Evolutionary conservation across 805 yeast species (phyloP).

Genomic region (Kodamaea fukazawae): DNA sequence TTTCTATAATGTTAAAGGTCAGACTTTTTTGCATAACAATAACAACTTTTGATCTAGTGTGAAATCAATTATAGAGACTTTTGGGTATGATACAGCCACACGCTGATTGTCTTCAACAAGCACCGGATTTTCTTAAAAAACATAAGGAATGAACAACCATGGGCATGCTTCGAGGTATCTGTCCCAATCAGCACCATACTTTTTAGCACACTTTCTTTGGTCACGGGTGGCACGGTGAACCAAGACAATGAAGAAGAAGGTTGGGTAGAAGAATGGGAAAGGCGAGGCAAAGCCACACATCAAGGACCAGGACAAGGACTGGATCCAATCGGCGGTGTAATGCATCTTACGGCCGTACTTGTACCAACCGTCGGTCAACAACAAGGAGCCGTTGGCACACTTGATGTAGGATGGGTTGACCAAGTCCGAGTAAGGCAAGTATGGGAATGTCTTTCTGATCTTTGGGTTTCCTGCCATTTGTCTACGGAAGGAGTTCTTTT

Average conservation of each 20-base stretch:
- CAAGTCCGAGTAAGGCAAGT: conserved; percentile 78
- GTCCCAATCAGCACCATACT: conserved; percentile 95
- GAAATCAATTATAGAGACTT: too few species aligned
- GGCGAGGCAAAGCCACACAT: conserved; percentile 85
- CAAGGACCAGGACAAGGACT: conserved; percentile 88
- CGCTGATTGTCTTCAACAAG: too few species aligned
- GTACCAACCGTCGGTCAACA: conserved; percentile 94
- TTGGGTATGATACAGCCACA: too few species aligned
- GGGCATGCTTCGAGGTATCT: conserved; percentile 85
- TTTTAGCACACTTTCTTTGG: conserved; percentile 73
- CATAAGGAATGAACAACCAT: conserved; percentile 85
- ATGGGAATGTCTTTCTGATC: conserved; percentile 88
- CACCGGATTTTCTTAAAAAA: too few species aligned
- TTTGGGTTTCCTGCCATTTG: conserved; percentile 73
- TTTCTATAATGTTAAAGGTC: too few species aligned
- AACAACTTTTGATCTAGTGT: too few species aligned
- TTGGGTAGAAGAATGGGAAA: conserved; percentile 95
- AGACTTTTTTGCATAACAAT: too few species aligned
- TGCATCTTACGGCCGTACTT: conserved; percentile 89
- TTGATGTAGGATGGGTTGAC: conserved; percentile 80
- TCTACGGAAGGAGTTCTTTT: conserved; percentile 89
- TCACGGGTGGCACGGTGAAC: conserved; percentile 89
- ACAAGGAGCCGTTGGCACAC: conserved; percentile 79
- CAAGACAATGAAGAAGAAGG: conserved; percentile 82
- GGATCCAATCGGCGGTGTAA: conserved; percentile 91